A percentile compares a stretch with the other conserved stretches of the same genome.
phyloP scores from a whole-genome alignment of 768 basidiomycete species.

The Dacryopinax spathularia region DNA sequence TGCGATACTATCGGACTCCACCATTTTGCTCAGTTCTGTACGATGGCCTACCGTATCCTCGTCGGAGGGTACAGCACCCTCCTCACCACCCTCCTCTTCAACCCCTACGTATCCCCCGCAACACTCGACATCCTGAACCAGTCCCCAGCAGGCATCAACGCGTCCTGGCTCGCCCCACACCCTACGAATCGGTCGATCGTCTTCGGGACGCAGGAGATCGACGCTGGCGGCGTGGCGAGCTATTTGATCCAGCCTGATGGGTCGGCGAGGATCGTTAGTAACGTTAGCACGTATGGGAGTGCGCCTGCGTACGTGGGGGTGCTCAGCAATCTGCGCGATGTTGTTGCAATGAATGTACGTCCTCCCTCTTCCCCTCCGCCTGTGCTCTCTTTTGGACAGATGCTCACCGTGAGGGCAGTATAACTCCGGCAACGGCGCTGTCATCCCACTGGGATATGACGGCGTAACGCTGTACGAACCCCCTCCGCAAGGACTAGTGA shows the following conservation, averaged over 20 bases:
- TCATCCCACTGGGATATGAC: conserved; percentile 33
- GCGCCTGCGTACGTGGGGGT: neutral
- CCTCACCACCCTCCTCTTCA: conserved; percentile 50
- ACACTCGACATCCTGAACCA: conserved; percentile 36
- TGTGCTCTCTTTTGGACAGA: neutral
- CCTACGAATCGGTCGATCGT: conserved; percentile 44
- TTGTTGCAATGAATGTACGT: neutral
- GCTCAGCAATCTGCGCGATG: conserved; percentile 4
- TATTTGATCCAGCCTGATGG: conserved; percentile 5
- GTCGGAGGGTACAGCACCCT: conserved; percentile 51
- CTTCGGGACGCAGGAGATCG: conserved; percentile 16
- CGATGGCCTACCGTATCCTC: conserved; percentile 33
- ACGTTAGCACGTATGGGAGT: neutral
- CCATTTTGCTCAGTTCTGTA: neutral
- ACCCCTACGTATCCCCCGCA: conserved; percentile 24
- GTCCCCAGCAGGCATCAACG: conserved; percentile 36
- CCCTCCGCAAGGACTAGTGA: conserved; percentile 27
- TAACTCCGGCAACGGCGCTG: conserved; percentile 37
- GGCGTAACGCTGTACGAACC: conserved; percentile 25
- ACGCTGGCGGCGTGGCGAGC: neutral
- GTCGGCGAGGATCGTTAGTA: neutral
- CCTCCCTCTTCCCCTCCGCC: neutral
- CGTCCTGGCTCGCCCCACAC: conserved; percentile 48
- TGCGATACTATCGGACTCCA: too few species aligned
- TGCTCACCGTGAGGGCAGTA: conserved; percentile 26